A percentile compares a stretch with the other conserved stretches of the same genome.
phyloP scores from a whole-genome alignment of 2,329 filamentous ascomycete species.

The Calonectria naviculata region DNA sequence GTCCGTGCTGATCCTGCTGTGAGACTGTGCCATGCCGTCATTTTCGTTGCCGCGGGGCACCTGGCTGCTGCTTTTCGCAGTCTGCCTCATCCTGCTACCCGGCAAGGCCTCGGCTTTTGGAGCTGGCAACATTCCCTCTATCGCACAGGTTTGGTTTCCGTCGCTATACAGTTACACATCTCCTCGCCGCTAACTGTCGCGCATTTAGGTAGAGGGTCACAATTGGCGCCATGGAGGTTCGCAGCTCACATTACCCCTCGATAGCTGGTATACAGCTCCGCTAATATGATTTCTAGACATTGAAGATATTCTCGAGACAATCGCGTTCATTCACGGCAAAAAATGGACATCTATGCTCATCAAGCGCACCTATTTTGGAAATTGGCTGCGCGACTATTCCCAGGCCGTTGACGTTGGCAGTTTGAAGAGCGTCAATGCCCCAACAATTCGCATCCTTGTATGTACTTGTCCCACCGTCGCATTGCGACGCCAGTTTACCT shows the following conservation, averaged over 20 bases:
- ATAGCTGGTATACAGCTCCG: neutral
- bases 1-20: slow-evolving; percentile 25
- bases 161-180: neutral
- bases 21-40: slow-evolving; percentile 58
- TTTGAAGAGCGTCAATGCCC: slow-evolving; percentile 80
- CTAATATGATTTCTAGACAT: slow-evolving; percentile 65
- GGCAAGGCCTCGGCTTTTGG: slow-evolving; percentile 71
- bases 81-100: slow-evolving; percentile 66
- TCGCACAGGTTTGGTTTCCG: slow-evolving; percentile 53
- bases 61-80: slow-evolving; percentile 62
- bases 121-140: slow-evolving; percentile 78
- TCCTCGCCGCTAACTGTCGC: slow-evolving; percentile 23
- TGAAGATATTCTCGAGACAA: slow-evolving; percentile 82
- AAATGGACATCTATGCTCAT: slow-evolving; percentile 87
- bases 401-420: slow-evolving; percentile 86
- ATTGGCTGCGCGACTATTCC: slow-evolving; percentile 88
- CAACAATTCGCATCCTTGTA: slow-evolving; percentile 80
- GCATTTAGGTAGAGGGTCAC: slow-evolving; percentile 70
- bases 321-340: slow-evolving; percentile 82
- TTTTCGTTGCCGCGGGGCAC: slow-evolving; percentile 58
- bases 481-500: neutral
- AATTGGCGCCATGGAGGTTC: slow-evolving; percentile 77
- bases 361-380: slow-evolving; percentile 85
- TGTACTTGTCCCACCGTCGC: neutral
- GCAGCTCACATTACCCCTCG: slow-evolving; percentile 26